Base-by-base conservation (phyloP, 2,329 filamentous ascomycete genomes). In the Penicillium sp. region DNA sequence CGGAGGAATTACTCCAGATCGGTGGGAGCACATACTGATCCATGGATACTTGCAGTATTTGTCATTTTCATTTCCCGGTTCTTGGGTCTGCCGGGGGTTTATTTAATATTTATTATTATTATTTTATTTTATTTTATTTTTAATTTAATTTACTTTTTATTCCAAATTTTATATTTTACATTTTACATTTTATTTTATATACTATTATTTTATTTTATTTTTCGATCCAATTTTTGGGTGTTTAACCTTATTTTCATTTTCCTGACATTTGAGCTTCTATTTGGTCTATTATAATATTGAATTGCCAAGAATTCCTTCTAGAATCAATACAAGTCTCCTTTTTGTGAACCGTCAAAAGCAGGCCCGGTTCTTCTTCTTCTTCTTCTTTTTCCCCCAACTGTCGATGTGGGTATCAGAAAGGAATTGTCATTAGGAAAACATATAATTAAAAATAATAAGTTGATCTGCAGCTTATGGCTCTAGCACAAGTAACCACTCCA, bases 61-160 rank as follows among this genome's bases (percentile, higher is more conserved):
- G 45, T 51, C 45, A 50, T 41, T 39, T 45, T 13, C 34, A 29
- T 37, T 43, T 48, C 49, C 44, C 40, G 39, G 49, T 48, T 13
- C 38, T 38, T 43, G 43, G 48, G 35, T 33, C 24, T 4, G 17
- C 34, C 24, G 17, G 9, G 37, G 26, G 5, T 22, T 38, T 28
- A 22, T 17, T 17, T 21, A 21, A 21, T 21, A 21, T 7, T n/a
- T 17, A 17, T 32, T 17, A 31, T 21, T 17, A 31, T 21, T 21
- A 2, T 15, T 21, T 40, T 21, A 21, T 21, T 24, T 26, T n/a
- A 7, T 29, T 17, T 22, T 22, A n/a, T n/a, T n/a, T n/a, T n/a
- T 6, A 17, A 13, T 24, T 34, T 17, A 34, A n/a, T 13, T 35
- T 6, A 22, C 1, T 22, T n/a, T 19, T 19, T 12, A 26, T 26